Base-by-base conservation (phyloP, 2,329 filamentous ascomycete genomes). In the Phialophora expanda region DNA sequence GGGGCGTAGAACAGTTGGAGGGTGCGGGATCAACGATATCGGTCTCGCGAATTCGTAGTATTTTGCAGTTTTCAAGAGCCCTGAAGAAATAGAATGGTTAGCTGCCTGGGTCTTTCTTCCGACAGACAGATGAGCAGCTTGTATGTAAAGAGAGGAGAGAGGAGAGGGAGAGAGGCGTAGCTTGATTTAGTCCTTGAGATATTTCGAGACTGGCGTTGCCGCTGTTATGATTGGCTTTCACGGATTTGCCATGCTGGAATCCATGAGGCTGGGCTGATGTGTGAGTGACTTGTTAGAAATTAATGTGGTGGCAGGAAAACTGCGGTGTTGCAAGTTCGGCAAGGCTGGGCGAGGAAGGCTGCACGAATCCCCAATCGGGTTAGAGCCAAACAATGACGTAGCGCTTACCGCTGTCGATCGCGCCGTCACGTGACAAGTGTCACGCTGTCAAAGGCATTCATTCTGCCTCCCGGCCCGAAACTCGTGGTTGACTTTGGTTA, bases 91-190 rank as follows among this genome's bases (percentile, higher is more conserved):
- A 46, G 34, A 50, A 61, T 28, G 22, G 67, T 69, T 66, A 69
- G 67, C 57, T 66, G 56, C 54, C 60, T 67, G 63, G 22, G 56
- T 58, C 56, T 67, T 67, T 54, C 48, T 61, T 51, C 30, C 34
- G 48, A 46, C 48, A 61, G 58, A 61, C 26, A 24, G 58, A 55
- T 38, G 61, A 30, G 53, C 30, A 62, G 57, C 30, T 50, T 64
- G 14, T 54, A 63, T 51, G 56, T 30, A 38, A 48, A 66, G 60
- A 61, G 72, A 73, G 64, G 71, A 71, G 72, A 71, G 70, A 70
- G 71, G 71, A 75, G 73, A 73, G 74, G 70, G 67, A 69, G 70
- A 75, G 74, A 75, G 75, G 75, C 75, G 76, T 78, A 79, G 75
- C 75, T 77, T 71, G 70, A 68, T 65, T 68, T 71, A 70, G 69